Evolutionary conservation across 1,284 basidiomycete species (phyloP).

Genomic region (Ganoderma lingzhi): DNA sequence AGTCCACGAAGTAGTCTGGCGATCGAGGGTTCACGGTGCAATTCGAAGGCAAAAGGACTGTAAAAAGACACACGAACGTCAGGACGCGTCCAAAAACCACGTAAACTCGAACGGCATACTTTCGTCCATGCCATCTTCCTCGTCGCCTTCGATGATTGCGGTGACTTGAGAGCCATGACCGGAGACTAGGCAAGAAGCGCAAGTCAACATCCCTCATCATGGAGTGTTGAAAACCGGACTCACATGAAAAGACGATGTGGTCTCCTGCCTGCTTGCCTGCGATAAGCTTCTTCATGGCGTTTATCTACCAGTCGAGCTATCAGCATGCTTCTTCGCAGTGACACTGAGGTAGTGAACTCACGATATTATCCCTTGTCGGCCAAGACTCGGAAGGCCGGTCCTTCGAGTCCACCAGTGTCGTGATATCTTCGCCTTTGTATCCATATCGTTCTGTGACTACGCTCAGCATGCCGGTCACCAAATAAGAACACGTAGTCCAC

Average conservation of each 20-base stretch:
- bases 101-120: constrained; percentile 13
- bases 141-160: constrained; percentile 18
- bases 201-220: not conserved
- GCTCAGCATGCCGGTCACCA: not conserved
- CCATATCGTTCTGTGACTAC: constrained; percentile 19
- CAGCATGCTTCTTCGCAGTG: not conserved
- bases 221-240: not conserved
- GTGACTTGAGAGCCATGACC: constrained; percentile 35
- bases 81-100: not conserved
- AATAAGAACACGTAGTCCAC: not conserved
- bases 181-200: constrained; percentile 27
- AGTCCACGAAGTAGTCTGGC: constrained; percentile 12
- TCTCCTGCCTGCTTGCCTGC: constrained; percentile 29
- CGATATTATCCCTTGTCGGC: constrained; percentile 35
- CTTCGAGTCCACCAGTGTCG: constrained; percentile 29
- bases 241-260: constrained; percentile 37
- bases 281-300: constrained; percentile 33
- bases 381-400: not conserved
- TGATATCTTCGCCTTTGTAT: constrained; percentile 30
- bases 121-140: constrained; percentile 37
- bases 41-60: constrained; percentile 23
- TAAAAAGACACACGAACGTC: not conserved
- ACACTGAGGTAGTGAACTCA: constrained; percentile 3
- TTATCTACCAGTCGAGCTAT: constrained; percentile 16
- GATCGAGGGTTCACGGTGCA: not conserved